Conservation (phyloP, 495 filamentous ascomycete genomes). For the Cryomyces antarcticus region DNA sequence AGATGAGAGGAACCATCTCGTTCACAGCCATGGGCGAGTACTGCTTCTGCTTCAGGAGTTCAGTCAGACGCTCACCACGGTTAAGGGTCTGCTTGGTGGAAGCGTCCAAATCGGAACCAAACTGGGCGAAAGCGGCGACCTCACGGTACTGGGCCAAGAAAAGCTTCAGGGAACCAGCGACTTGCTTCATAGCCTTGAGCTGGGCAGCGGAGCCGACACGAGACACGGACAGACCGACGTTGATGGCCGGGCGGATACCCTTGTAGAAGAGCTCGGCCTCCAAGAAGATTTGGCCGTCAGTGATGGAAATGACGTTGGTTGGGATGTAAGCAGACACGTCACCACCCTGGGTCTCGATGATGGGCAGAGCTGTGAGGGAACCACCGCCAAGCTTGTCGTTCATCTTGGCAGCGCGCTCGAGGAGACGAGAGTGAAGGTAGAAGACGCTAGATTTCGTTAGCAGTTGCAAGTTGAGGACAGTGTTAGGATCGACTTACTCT, state of each 20-base stretch:
- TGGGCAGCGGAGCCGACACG: slow-evolving; percentile 99
- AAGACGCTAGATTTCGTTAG: slow-evolving; percentile 44
- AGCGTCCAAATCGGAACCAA: slow-evolving; percentile 98
- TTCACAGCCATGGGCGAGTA: slow-evolving; percentile 97
- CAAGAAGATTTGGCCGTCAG: slow-evolving; percentile 99
- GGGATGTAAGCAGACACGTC: slow-evolving; percentile 99
- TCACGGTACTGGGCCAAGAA: slow-evolving; percentile 99
- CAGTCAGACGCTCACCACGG: slow-evolving; percentile 97
- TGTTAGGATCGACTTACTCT: slow-evolving; percentile 34
- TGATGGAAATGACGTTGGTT: slow-evolving; percentile 99
- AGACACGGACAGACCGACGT: slow-evolving; percentile 99
- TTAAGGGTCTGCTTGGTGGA: slow-evolving; percentile 95
- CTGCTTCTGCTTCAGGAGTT: slow-evolving; percentile 99
- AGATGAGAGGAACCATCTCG: slow-evolving; percentile 99
- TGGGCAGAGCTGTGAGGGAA: slow-evolving; percentile 88
- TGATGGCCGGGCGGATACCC: slow-evolving; percentile 99
- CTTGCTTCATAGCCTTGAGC: slow-evolving; percentile 99
- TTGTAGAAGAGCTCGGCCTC: slow-evolving; percentile 99
- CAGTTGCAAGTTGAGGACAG: neutral
- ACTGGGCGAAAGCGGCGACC: slow-evolving; percentile 97
- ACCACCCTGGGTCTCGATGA: slow-evolving; percentile 99
- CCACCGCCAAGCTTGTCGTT: slow-evolving; percentile 89
- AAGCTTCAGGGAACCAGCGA: slow-evolving; percentile 97
- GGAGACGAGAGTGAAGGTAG: slow-evolving; percentile 99
- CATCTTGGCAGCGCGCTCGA: slow-evolving; percentile 99